phyloP scores from a whole-genome alignment of 352 stramenopile genomes.

The Globisporangium radiosum region DNA sequence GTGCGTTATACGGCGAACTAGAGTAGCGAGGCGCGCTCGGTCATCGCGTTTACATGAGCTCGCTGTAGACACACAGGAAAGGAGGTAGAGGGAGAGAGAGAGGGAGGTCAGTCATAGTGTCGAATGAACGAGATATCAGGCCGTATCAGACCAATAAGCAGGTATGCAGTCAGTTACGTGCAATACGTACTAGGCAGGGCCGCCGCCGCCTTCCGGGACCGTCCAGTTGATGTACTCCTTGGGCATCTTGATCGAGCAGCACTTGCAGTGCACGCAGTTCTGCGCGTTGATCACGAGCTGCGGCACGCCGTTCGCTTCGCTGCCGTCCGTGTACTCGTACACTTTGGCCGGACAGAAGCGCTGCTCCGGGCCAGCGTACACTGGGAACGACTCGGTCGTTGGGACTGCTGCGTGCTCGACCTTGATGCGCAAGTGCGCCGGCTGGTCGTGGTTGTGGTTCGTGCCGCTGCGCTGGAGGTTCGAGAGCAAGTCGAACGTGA shows the following conservation, averaged over 20 bases:
- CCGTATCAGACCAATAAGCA: too few relatives aligned
- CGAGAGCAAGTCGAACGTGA: slow-evolving; percentile 98
- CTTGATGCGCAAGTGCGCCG: slow-evolving; percentile 95
- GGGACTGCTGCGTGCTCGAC: slow-evolving; percentile 82
- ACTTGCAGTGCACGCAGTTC: slow-evolving; percentile 99
- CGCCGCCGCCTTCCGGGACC: slow-evolving; percentile 96
- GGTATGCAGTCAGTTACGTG: background rate
- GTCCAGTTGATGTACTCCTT: slow-evolving; percentile 99
- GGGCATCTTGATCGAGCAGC: slow-evolving; percentile 99
- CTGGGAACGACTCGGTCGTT: slow-evolving; percentile 80
- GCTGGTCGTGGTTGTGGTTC: slow-evolving; percentile 98
- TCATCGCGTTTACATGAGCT: slow-evolving; percentile 49
- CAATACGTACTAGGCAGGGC: slow-evolving; percentile 95
- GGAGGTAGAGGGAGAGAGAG: slow-evolving; percentile 16
- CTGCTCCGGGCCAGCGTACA: slow-evolving; percentile 96
- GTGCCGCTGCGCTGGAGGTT: slow-evolving; percentile 97
- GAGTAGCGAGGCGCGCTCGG: too few relatives aligned
- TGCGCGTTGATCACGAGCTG: slow-evolving; percentile 98
- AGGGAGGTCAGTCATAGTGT: background rate
- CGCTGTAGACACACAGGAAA: slow-evolving; percentile 26
- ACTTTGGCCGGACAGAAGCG: slow-evolving; percentile 97
- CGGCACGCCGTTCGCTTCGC: slow-evolving; percentile 71
- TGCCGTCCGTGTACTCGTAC: slow-evolving; percentile 98
- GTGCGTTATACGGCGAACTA: too few relatives aligned
- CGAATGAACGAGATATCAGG: background rate